Evolutionary conservation across 2,329 filamentous ascomycete genomes (phyloP).

Genomic region (Teratosphaeria viscida): DNA sequence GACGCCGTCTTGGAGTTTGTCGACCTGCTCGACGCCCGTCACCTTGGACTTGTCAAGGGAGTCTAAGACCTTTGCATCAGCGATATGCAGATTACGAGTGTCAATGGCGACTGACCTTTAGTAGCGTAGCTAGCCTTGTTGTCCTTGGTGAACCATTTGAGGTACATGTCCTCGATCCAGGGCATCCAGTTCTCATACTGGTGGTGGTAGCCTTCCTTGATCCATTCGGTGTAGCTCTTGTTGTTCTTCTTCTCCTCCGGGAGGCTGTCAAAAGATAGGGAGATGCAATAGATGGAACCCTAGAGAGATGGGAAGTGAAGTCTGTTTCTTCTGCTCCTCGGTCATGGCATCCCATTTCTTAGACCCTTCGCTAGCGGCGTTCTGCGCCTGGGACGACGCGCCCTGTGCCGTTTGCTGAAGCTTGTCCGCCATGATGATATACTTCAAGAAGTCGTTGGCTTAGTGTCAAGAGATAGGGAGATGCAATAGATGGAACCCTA

Average conservation of each 20-base stretch:
- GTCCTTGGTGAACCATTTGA: constrained; percentile 63
- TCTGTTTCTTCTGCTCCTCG: constrained; percentile 26
- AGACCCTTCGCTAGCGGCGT: constrained; percentile 11
- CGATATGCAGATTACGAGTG: background rate
- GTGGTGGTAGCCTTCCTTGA: constrained; percentile 54
- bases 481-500: background rate
- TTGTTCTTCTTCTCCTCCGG: constrained; percentile 23
- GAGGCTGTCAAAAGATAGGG: constrained; percentile 17
- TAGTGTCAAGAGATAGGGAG: background rate
- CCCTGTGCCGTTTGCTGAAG: constrained; percentile 5
- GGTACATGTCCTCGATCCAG: constrained; percentile 64
- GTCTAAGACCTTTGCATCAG: constrained; percentile 34
- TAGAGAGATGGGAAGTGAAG: background rate
- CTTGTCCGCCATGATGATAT: constrained; percentile 4
- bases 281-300: background rate
- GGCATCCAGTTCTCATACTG: constrained; percentile 69
- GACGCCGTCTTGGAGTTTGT: constrained; percentile 58
- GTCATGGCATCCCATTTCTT: constrained; percentile 25
- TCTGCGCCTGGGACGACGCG: constrained; percentile 3
- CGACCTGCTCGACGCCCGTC: constrained; percentile 55
- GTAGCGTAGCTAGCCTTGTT: constrained; percentile 65
- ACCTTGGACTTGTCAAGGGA: constrained; percentile 59
- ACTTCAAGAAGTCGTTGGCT: background rate
- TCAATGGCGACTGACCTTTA: constrained; percentile 43
- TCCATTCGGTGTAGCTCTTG: constrained; percentile 42